Conservation (phyloP, 2,329 filamentous ascomycete genomes). For the Microcyclospora pomicola region DNA sequence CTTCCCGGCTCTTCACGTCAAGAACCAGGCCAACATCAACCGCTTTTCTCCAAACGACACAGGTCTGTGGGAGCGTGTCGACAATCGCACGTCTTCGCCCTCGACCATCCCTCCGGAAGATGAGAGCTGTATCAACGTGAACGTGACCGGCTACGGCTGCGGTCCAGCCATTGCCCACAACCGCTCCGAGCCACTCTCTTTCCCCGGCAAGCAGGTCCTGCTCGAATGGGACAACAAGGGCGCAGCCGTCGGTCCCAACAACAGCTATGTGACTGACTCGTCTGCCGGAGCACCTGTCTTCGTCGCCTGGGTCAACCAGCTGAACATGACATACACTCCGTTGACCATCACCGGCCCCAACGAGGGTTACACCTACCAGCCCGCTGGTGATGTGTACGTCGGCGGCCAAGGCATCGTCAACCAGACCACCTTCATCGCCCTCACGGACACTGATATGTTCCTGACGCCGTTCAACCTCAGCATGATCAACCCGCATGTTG, state of each 20-base stretch:
- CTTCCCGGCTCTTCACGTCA: slow-evolving; percentile 56
- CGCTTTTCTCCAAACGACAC: slow-evolving; percentile 50
- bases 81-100: slow-evolving; percentile 44
- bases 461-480: slow-evolving; percentile 66
- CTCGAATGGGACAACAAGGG: slow-evolving; percentile 62
- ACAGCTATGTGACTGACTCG: slow-evolving; percentile 58
- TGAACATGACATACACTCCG: slow-evolving; percentile 41
- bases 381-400: slow-evolving; percentile 51
- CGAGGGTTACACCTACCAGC: slow-evolving; percentile 57
- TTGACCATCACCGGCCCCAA: slow-evolving; percentile 51
- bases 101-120: slow-evolving; percentile 32
- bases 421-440: slow-evolving; percentile 63
- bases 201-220: slow-evolving; percentile 57
- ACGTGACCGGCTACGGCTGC: slow-evolving; percentile 43
- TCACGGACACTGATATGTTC: slow-evolving; percentile 55
- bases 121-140: slow-evolving; percentile 46
- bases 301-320: slow-evolving; percentile 63
- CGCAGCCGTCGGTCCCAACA: slow-evolving; percentile 59
- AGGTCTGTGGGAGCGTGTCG: slow-evolving; percentile 49
- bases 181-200: slow-evolving; percentile 56
- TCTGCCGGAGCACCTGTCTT: slow-evolving; percentile 43
- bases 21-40: slow-evolving; percentile 65
- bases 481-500: slow-evolving; percentile 62
- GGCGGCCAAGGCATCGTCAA: slow-evolving; percentile 55
- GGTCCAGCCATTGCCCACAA: slow-evolving; percentile 53